Evolutionary conservation across 163 green algal species (phyloP).

Genomic region (Dunaliella salina): DNA sequence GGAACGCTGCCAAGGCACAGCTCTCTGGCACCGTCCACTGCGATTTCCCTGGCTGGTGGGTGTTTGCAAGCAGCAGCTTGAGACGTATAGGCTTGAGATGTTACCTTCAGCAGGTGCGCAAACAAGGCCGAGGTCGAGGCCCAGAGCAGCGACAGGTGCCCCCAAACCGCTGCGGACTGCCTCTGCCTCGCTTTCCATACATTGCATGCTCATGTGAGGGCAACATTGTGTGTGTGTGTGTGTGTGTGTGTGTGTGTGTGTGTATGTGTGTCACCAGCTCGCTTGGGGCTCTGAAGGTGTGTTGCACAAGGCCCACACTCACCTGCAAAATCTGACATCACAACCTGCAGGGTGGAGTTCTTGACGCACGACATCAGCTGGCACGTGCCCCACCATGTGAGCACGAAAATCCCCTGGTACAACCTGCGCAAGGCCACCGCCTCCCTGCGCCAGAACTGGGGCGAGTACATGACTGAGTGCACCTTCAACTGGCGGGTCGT

Average conservation of each 20-base stretch:
- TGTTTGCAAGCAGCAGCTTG: neutral
- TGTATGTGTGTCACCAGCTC: too few relatives aligned
- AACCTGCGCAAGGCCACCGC: conserved; percentile 81
- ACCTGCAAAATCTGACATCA: neutral
- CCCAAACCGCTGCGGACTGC: too few relatives aligned
- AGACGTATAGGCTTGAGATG: too few relatives aligned
- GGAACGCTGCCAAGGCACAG: conserved; percentile 88
- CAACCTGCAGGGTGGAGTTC: conserved; percentile 80
- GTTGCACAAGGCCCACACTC: too few relatives aligned
- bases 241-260: too few relatives aligned
- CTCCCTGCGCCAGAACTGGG: conserved; percentile 81
- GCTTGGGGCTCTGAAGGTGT: too few relatives aligned
- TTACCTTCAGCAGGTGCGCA: too few relatives aligned
- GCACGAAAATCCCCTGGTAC: conserved; percentile 94
- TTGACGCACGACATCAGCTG: conserved; percentile 95
- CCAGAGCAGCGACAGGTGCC: too few relatives aligned
- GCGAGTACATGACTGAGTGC: conserved; percentile 82
- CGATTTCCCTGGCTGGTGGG: conserved; percentile 45
- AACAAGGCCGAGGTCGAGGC: too few relatives aligned
- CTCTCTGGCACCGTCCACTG: conserved; percentile 80
- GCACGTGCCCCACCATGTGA: conserved; percentile 95
- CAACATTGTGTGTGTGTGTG: too few relatives aligned
- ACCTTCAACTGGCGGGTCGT: conserved; percentile 88
- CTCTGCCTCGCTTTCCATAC: too few relatives aligned
- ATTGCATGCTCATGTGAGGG: too few relatives aligned